A percentile compares a stretch with the other conserved stretches of the same genome.
Conservation (phyloP, 78 protist species). For the Diacronema lutheri region DNA sequence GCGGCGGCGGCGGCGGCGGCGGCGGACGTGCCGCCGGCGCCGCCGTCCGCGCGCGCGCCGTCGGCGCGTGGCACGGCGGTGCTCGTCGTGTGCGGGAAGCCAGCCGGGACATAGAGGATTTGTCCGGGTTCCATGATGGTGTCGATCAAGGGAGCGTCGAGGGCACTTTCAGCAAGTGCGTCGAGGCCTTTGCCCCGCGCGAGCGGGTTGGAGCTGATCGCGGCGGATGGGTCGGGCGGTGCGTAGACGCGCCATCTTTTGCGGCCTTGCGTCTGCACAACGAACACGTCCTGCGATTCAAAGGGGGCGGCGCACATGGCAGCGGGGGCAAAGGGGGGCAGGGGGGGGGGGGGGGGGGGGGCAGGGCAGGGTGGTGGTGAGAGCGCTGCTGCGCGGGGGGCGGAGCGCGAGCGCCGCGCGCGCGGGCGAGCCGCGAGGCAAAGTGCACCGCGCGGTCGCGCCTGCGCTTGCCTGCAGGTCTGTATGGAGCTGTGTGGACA, state of each 20-base stretch:
- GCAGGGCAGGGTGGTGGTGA: no score
- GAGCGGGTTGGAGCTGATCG: not conserved
- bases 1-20: not conserved
- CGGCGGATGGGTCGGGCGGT: not conserved
- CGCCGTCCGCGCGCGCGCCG: not conserved
- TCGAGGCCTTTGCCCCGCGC: constrained; percentile 19
- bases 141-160: not conserved
- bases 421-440: no score
- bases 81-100: not conserved
- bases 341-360: no score
- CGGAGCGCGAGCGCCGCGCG: no score
- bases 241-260: constrained; percentile 18
- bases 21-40: not conserved
- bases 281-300: no score
- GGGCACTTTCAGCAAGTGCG: not conserved
- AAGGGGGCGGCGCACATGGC: no score
- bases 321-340: no score
- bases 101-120: constrained; percentile 11
- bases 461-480: no score
- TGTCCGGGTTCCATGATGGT: not conserved
- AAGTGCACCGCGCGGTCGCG: no score
- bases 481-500: constrained; percentile 9
- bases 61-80: not conserved
- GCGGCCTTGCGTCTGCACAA: constrained; percentile 6
- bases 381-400: no score